These are phyloP conservation scores for Aspergillus bombycis DNA, from an alignment of 2,329 filamentous ascomycete species.

Conservation along the genomic window DNA sequence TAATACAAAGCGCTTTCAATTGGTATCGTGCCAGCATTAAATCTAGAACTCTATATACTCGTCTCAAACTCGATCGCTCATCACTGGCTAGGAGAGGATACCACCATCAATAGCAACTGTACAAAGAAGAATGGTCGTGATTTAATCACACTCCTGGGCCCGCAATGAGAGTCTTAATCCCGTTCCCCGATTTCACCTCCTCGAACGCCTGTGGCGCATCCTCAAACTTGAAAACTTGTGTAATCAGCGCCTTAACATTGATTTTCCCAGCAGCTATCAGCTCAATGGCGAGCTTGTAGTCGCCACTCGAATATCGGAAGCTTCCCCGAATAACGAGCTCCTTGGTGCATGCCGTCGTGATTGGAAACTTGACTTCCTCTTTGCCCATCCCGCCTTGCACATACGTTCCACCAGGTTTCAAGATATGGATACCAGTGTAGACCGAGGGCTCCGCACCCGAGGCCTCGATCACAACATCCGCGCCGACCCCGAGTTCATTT, in stretches of 20 bases:
- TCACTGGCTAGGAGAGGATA: neutral
- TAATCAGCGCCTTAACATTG: conserved; percentile 55
- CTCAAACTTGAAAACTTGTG: conserved; percentile 33
- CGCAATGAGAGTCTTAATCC: conserved; percentile 19
- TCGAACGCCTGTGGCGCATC: conserved; percentile 35
- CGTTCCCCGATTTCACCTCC: conserved; percentile 21
- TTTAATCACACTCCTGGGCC: neutral
- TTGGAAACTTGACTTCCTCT: conserved; percentile 66
- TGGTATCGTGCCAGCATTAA: neutral
- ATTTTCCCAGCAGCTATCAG: conserved; percentile 70
- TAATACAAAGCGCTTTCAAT: neutral
- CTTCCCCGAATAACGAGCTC: conserved; percentile 78
- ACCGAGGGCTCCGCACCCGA: conserved; percentile 76
- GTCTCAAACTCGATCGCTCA: neutral
- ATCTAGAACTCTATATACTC: neutral
- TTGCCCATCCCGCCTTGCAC: conserved; percentile 90
- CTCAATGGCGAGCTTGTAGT: conserved; percentile 76
- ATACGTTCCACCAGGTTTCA: conserved; percentile 72
- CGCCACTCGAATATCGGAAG: conserved; percentile 79
- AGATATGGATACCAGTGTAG: conserved; percentile 70
- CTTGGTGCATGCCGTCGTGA: conserved; percentile 71
- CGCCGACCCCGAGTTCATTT: neutral
- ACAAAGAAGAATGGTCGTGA: too few relatives aligned
- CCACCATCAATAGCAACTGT: neutral
- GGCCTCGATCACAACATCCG: conserved; percentile 76